These are phyloP conservation scores for Calocera cornea DNA, from an alignment of 768 basidiomycete species.

Conservation along the genomic window DNA sequence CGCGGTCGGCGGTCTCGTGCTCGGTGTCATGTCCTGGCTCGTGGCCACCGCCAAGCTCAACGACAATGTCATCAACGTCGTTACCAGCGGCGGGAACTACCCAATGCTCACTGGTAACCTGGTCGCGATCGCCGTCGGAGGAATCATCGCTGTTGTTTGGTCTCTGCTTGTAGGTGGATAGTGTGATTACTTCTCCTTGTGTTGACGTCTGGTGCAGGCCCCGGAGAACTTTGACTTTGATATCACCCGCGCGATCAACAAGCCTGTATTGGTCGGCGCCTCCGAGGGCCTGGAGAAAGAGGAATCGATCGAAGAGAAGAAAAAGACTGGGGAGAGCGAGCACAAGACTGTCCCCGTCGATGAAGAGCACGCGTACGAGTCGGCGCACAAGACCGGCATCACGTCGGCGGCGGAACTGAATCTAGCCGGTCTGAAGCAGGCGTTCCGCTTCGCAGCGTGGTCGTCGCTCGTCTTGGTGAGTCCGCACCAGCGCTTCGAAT, in stretches of 20 bases:
- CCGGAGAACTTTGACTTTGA: slow-evolving; percentile 77
- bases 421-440: slow-evolving; percentile 48
- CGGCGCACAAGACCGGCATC: slow-evolving; percentile 12
- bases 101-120: slow-evolving; percentile 80
- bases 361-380: slow-evolving; percentile 20
- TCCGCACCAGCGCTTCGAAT: slow-evolving; percentile 13
- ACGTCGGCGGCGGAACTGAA: slow-evolving; percentile 45
- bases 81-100: slow-evolving; percentile 30
- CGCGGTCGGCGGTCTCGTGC: slow-evolving; percentile 50
- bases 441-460: slow-evolving; percentile 70
- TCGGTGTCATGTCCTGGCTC: slow-evolving; percentile 72
- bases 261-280: slow-evolving; percentile 15
- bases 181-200: not conserved
- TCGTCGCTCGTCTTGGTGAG: slow-evolving; percentile 51
- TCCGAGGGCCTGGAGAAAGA: slow-evolving; percentile 15
- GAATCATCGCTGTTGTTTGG: slow-evolving; percentile 50
- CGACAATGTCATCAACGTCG: slow-evolving; percentile 54
- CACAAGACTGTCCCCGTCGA: slow-evolving; percentile 27
- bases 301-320: slow-evolving; percentile 7
- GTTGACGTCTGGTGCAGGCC: slow-evolving; percentile 32
- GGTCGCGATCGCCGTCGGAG: slow-evolving; percentile 70
- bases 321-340: slow-evolving; percentile 10
- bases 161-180: slow-evolving; percentile 45
- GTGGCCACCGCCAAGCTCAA: slow-evolving; percentile 64
- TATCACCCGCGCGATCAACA: slow-evolving; percentile 64